Evolutionary conservation across 306 rosid species (phyloP).

Genomic region (Vigna reflexopilosa): DNA sequence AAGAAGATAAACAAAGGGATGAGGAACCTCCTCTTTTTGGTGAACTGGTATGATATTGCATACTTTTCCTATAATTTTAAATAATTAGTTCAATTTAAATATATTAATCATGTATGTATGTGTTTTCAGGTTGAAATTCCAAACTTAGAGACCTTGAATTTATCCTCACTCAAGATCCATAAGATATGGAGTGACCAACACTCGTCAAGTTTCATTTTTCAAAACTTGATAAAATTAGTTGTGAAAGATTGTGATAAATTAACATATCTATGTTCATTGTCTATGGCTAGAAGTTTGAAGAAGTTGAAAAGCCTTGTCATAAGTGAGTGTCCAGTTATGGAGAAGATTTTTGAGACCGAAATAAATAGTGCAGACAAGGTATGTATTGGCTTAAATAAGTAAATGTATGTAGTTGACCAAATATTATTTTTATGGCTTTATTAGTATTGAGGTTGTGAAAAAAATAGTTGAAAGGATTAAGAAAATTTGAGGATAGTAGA

Average conservation of each 20-base stretch:
- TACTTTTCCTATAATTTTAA: background rate
- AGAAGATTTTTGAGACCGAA: background rate
- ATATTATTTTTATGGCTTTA: background rate
- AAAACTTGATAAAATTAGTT: background rate
- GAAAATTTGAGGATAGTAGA: too few relatives aligned
- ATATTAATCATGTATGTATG: background rate
- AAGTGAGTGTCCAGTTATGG: constrained; percentile 32
- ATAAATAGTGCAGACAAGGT: constrained; percentile 6
- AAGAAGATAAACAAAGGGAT: background rate
- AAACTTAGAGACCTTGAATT: constrained; percentile 40
- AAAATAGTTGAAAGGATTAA: too few relatives aligned
- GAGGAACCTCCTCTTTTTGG: background rate
- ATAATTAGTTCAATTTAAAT: background rate
- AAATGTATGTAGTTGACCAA: too few relatives aligned
- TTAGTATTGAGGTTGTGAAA: background rate
- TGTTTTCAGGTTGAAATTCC: constrained; percentile 28
- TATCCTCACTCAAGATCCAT: background rate
- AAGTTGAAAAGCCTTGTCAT: constrained; percentile 47
- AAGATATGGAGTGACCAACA: constrained; percentile 17
- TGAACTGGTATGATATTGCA: constrained; percentile 9
- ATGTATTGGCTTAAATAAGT: background rate
- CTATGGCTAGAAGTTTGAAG: constrained; percentile 35
- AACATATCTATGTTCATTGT: constrained; percentile 17
- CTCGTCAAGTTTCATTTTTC: background rate
- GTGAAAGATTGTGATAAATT: background rate